Evolutionary conservation across 2,329 filamentous ascomycete species (phyloP), one percentile per base, ranked within the genome.

Genomic region (Huntiella abstrusa): DNA sequence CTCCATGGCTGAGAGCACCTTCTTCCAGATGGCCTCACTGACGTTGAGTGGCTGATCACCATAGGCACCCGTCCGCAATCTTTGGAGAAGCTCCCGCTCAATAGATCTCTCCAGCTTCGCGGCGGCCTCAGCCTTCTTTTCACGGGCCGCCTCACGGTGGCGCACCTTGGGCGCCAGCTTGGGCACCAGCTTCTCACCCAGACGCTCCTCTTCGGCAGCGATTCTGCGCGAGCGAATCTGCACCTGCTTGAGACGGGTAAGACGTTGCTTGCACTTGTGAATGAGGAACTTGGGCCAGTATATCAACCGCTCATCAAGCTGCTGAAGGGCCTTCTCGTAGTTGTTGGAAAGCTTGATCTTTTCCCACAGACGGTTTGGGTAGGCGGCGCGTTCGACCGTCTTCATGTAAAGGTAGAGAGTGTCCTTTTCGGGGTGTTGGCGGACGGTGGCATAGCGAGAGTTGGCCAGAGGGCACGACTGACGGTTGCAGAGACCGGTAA

Each of bases 371-470:
- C 93, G 92, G 49, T 76, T 80, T 1, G 88, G 91, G 63, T 88
- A 74, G 62, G 87, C 88, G 10, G 81, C 72, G 51, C 91, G 83
- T 67, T 94, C 86, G 54, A 87, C 75, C 4, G 85, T 91, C 68
- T 95, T 96, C 72, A 94, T 93, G 71, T 93, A 96, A 48, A 96
- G 78, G 65, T 95, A 96, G 52, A 96, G 72, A 6, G 76, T 77
- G 52, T 83, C 82, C 45, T 83, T 87, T 51, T 62, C 78, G 66
- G 86, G 80, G 57, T 92, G 77, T 46, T 83, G 75, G 53, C 88
- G 81, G 51, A 96, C 77, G 6, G 88, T 96, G 51, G 88, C 88
- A 69, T 96, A 95, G 51, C 86, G 76, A 35, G 79, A 83, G 66
- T 94, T 95, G 54, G 87, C 85, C 48, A 94, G 75, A 2, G 87